These are phyloP conservation scores for Torulaspora quercuum DNA, from an alignment of 805 yeast genomes.

Conservation along the genomic window DNA sequence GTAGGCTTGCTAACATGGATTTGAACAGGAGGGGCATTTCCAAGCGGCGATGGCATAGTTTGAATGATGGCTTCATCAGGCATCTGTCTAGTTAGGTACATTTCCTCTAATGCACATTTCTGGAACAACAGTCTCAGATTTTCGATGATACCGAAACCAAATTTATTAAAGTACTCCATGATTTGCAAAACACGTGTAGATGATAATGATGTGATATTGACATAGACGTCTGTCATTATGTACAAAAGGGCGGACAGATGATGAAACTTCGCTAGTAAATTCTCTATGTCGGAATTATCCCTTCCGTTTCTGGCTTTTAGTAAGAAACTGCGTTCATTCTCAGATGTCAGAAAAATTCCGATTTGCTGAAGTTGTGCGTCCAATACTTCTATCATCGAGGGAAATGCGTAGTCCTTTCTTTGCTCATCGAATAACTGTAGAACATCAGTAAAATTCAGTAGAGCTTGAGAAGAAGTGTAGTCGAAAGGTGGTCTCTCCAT, in stretches of 20 bases:
- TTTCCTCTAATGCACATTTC: slow-evolving; percentile 57
- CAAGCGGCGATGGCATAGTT: slow-evolving; percentile 39
- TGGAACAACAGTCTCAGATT: slow-evolving; percentile 47
- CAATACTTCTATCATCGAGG: slow-evolving; percentile 36
- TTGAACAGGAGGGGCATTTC: slow-evolving; percentile 42
- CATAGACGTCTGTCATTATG: slow-evolving; percentile 53
- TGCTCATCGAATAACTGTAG: slow-evolving; percentile 57
- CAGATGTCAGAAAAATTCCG: slow-evolving; percentile 26
- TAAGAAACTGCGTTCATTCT: slow-evolving; percentile 29
- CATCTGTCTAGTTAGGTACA: slow-evolving; percentile 44
- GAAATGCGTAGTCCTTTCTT: slow-evolving; percentile 47
- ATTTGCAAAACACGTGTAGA: slow-evolving; percentile 40
- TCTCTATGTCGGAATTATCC: slow-evolving; percentile 17
- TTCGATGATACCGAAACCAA: slow-evolving; percentile 42
- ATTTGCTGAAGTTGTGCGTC: slow-evolving; percentile 33
- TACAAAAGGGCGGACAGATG: slow-evolving; percentile 44
- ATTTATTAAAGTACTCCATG: slow-evolving; percentile 26
- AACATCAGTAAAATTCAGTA: slow-evolving; percentile 51
- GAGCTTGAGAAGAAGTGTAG: slow-evolving; percentile 51
- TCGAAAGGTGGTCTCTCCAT: slow-evolving; percentile 60
- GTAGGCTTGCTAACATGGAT: slow-evolving; percentile 45
- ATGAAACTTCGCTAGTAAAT: slow-evolving; percentile 30
- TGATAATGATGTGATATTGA: slow-evolving; percentile 51
- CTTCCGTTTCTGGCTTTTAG: slow-evolving; percentile 19
- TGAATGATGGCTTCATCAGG: slow-evolving; percentile 46